Conservation (phyloP, 148 eudicot genomes). For the Rhododendron ovatum region DNA sequence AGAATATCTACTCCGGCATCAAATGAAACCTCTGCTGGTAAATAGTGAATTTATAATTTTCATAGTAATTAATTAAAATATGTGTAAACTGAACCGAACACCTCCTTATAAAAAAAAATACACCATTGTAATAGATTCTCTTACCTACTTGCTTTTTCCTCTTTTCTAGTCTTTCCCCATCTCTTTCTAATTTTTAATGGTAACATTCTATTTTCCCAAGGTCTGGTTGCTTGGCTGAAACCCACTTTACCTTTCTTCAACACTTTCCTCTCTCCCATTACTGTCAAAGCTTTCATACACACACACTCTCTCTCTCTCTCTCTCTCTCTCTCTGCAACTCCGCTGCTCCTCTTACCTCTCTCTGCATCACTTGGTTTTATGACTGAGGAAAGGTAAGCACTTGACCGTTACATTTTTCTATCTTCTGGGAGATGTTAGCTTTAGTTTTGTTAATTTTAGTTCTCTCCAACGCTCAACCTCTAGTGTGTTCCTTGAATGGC, state of each 20-base stretch:
- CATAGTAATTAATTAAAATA: neutral
- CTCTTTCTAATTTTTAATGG: neutral
- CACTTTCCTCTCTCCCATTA: constrained; percentile 14
- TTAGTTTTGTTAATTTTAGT: constrained; percentile 35
- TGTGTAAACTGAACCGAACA: neutral
- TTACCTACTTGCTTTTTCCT: constrained; percentile 7
- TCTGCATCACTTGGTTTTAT: constrained; percentile 19
- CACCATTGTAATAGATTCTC: neutral
- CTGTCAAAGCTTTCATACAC: constrained; percentile 10
- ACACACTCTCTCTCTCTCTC: neutral
- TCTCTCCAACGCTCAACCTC: constrained; percentile 24
- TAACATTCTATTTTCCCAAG: constrained; percentile 28
- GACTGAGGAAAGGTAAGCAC: constrained; percentile 25
- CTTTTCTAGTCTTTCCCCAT: neutral
- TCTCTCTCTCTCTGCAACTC: constrained; percentile 14
- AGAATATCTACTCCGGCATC: no score
- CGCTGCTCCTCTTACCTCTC: constrained; percentile 13
- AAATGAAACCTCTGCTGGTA: neutral
- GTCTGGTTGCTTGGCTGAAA: constrained; percentile 19
- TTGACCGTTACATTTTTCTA: constrained; percentile 8
- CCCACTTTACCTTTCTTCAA: constrained; percentile 27
- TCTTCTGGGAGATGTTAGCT: constrained; percentile 37
- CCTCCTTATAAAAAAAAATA: no score
- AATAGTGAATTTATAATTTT: neutral
- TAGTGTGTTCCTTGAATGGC: constrained; percentile 53